These are phyloP conservation scores for Leptographium radiaticola DNA, from an alignment of 2,329 filamentous ascomycete genomes.

Conservation along the genomic window DNA sequence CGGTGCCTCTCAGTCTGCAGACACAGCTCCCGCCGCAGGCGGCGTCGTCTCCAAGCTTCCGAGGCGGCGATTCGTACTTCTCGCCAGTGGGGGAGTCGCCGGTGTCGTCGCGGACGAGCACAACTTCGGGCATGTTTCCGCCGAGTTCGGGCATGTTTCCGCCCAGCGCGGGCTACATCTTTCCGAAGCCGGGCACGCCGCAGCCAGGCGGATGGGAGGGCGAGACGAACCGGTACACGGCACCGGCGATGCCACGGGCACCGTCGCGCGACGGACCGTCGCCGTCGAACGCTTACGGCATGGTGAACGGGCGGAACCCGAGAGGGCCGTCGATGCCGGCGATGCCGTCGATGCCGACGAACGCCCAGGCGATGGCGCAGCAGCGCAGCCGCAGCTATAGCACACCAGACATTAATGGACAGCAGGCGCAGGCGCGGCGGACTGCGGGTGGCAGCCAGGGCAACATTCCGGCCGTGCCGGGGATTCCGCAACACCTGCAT, in stretches of 20 bases:
- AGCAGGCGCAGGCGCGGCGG: conserved; percentile 37
- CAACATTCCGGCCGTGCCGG: conserved; percentile 56
- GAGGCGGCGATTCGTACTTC: conserved; percentile 76
- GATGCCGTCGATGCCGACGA: conserved; percentile 30
- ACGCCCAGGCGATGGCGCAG: conserved; percentile 40
- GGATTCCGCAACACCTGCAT: conserved; percentile 59
- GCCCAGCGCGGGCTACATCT: conserved; percentile 40
- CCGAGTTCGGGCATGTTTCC: conserved; percentile 55
- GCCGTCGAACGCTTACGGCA: conserved; percentile 47
- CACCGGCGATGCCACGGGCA: conserved; percentile 70
- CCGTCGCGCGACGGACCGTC: conserved; percentile 66
- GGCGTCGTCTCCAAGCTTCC: conserved; percentile 45
- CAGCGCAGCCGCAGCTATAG: conserved; percentile 81
- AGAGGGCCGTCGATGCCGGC: conserved; percentile 71
- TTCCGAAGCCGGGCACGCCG: conserved; percentile 61
- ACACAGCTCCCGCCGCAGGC: conserved; percentile 27
- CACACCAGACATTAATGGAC: conserved; percentile 81
- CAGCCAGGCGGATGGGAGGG: conserved; percentile 47
- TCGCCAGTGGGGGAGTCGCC: conserved; percentile 75
- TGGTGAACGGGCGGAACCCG: conserved; percentile 43
- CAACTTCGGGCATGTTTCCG: conserved; percentile 59
- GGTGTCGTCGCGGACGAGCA: conserved; percentile 61
- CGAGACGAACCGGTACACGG: conserved; percentile 71
- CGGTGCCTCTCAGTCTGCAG: conserved; percentile 55
- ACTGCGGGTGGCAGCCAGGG: conserved; percentile 39